Percentiles rank a stretch among this genome's conserved stretches.
Evolutionary conservation across 2,329 filamentous ascomycete genomes (phyloP).

Genomic region (Diaporthe citri): DNA sequence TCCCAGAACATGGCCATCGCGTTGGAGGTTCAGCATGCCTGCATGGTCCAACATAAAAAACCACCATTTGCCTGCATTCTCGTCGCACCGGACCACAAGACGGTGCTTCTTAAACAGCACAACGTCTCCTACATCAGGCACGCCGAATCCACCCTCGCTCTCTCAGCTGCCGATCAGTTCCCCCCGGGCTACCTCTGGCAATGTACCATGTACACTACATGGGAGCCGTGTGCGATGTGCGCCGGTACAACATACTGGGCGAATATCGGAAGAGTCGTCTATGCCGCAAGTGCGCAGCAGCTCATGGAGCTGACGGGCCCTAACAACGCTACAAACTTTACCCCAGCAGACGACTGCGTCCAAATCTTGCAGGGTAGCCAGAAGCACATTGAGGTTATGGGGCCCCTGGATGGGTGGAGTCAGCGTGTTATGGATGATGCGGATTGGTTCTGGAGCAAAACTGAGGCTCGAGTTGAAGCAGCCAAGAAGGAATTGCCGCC

Average conservation of each 20-base stretch:
- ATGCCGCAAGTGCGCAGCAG: neutral
- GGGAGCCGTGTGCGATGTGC: conserved; percentile 24
- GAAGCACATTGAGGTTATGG: neutral
- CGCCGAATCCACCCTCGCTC: conserved; percentile 9
- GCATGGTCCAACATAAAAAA: conserved; percentile 1
- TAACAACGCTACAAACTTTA: conserved; percentile 5
- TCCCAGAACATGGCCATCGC: conserved; percentile 1
- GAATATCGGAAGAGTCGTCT: conserved; percentile 15
- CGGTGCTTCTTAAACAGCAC: conserved; percentile 22
- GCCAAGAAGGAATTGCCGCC: neutral
- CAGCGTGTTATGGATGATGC: conserved; percentile 1
- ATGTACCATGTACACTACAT: conserved; percentile 15
- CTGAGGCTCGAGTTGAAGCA: neutral
- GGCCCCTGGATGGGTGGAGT: neutral
- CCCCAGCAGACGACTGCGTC: neutral
- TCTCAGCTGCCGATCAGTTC: conserved; percentile 17
- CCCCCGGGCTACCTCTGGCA: neutral
- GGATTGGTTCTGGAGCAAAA: conserved; percentile 23
- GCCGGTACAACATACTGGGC: conserved; percentile 17
- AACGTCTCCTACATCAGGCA: conserved; percentile 21
- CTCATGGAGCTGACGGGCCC: neutral
- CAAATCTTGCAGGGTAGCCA: conserved; percentile 1
- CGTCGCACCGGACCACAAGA: conserved; percentile 15
- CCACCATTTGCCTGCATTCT: conserved; percentile 19
- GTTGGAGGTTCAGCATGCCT: conserved; percentile 2